A percentile compares a stretch with the other conserved stretches of the same genome.
Evolutionary conservation across 768 basidiomycete species (phyloP).

Genomic region (Phaeotremella skinneri): DNA sequence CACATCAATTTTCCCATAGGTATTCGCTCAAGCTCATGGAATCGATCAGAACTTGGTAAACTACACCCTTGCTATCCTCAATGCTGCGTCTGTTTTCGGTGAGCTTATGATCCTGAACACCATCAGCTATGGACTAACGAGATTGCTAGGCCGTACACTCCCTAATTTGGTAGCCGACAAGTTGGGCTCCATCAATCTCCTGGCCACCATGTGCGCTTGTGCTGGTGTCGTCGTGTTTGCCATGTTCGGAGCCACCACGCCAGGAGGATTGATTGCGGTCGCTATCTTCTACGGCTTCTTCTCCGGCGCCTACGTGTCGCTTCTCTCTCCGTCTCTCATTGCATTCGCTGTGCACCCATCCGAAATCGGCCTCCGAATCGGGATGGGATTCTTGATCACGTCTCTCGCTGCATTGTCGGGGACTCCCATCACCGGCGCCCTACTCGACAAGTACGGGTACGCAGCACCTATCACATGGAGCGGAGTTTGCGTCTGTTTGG

Average conservation of each 20-base stretch:
- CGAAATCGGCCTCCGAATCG: constrained; percentile 43
- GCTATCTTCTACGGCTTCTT: constrained; percentile 45
- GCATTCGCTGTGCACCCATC: constrained; percentile 32
- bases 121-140: not conserved
- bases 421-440: constrained; percentile 46
- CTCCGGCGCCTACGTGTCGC: constrained; percentile 37
- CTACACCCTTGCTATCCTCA: constrained; percentile 34
- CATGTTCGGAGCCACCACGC: constrained; percentile 28
- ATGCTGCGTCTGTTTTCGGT: constrained; percentile 31
- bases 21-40: constrained; percentile 21
- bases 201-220: constrained; percentile 21
- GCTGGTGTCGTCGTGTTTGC: constrained; percentile 33
- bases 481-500: constrained; percentile 17
- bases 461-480: constrained; percentile 30
- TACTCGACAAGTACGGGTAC: constrained; percentile 37
- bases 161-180: constrained; percentile 35
- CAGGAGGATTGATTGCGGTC: constrained; percentile 40
- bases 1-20: constrained; percentile 6
- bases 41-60: constrained; percentile 20
- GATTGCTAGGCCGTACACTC: constrained; percentile 19
- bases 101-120: not conserved
- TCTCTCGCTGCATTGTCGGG: constrained; percentile 40
- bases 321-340: constrained; percentile 38
- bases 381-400: constrained; percentile 39
- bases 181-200: constrained; percentile 27